Conservation (phyloP, 2,329 filamentous ascomycete species). For the Teratosphaeria nubilosa region DNA sequence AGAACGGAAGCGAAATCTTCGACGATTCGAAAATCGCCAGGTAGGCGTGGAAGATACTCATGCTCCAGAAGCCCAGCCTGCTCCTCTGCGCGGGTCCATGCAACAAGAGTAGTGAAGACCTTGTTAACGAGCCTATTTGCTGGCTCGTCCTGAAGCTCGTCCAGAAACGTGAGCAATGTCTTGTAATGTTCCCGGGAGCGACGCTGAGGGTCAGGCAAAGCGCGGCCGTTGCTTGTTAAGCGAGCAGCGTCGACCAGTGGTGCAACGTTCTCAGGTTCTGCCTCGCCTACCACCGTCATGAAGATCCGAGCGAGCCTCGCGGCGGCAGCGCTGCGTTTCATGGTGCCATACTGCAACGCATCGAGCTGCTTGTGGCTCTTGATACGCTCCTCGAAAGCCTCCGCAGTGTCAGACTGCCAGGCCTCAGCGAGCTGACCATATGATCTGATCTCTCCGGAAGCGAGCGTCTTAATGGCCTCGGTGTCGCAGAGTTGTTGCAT, state of each 20-base stretch:
- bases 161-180: neutral
- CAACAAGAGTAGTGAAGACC: neutral
- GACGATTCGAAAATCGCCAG: neutral
- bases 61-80: neutral
- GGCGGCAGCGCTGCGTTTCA: neutral
- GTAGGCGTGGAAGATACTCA: neutral
- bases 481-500: constrained; percentile 43
- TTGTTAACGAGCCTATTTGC: neutral
- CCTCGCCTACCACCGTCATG: neutral
- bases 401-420: neutral
- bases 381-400: neutral
- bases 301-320: neutral
- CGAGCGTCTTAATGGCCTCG: constrained; percentile 5
- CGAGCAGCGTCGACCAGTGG: neutral
- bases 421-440: neutral
- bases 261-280: neutral
- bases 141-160: neutral
- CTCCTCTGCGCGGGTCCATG: neutral
- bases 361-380: neutral
- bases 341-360: neutral
- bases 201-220: neutral
- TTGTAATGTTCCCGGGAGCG: neutral
- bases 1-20: neutral
- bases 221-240: neutral
- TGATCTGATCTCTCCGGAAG: neutral